Conservation (phyloP, 192 early-diverging fungal species). For the Rhizoclosmatium sp. region DNA sequence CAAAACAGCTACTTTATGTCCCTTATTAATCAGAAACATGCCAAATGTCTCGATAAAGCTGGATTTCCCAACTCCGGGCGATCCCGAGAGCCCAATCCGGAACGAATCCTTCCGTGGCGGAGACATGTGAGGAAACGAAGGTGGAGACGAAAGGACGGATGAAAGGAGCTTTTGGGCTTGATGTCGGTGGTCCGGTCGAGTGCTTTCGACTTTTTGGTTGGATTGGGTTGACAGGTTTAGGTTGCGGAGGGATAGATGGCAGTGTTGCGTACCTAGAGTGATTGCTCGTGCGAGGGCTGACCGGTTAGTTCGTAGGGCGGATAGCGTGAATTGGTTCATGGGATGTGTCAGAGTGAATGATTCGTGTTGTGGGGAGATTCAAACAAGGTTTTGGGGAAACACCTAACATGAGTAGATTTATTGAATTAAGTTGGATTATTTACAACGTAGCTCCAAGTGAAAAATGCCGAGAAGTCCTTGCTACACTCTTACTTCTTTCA, state of each 20-base stretch:
- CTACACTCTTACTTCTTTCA: too few species aligned
- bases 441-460: too few species aligned
- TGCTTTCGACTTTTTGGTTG: slow-evolving; percentile 69
- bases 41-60: slow-evolving; percentile 88
- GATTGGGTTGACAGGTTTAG: not conserved
- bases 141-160: slow-evolving; percentile 38
- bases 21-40: slow-evolving; percentile 70
- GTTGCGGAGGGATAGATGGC: not conserved
- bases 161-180: slow-evolving; percentile 73
- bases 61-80: slow-evolving; percentile 87
- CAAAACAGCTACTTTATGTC: slow-evolving; percentile 79
- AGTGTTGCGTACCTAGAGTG: slow-evolving; percentile 60
- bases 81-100: slow-evolving; percentile 77
- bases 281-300: slow-evolving; percentile 68
- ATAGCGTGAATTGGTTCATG: too few species aligned
- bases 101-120: slow-evolving; percentile 54
- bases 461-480: too few species aligned
- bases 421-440: too few species aligned
- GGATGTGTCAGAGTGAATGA: too few species aligned
- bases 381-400: too few species aligned
- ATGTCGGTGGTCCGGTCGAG: slow-evolving; percentile 65
- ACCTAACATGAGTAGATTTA: too few species aligned
- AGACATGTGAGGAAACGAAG: not conserved
- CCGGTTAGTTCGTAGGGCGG: slow-evolving; percentile 28
- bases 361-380: too few species aligned